A percentile compares a stretch with the other conserved stretches of the same genome.
Conservation (phyloP, 768 basidiomycete species). For the Ramaria sp. region DNA sequence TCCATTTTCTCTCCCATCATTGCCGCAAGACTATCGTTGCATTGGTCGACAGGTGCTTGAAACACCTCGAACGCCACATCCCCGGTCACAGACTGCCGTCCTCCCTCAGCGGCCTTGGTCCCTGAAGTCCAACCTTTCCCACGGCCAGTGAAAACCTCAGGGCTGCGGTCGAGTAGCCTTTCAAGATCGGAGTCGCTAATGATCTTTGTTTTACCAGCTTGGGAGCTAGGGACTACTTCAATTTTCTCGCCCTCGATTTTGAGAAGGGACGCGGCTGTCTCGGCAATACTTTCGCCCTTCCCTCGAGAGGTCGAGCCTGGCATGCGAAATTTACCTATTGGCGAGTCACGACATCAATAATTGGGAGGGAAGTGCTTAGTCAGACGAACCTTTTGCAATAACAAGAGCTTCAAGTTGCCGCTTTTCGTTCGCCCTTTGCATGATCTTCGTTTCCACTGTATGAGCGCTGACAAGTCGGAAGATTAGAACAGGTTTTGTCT, state of each 20-base stretch:
- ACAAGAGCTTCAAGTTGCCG: conserved; percentile 89
- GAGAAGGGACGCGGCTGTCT: conserved; percentile 71
- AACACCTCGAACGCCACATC: conserved; percentile 71
- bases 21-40: conserved; percentile 58
- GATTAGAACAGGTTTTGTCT: conserved; percentile 82
- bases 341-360: not conserved
- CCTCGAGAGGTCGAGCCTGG: conserved; percentile 38
- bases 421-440: conserved; percentile 80
- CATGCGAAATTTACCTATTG: conserved; percentile 73
- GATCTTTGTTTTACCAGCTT: conserved; percentile 57
- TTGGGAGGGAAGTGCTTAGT: not conserved
- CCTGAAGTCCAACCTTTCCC: conserved; percentile 64
- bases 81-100: conserved; percentile 15
- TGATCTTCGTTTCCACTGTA: conserved; percentile 87
- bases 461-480: conserved; percentile 81
- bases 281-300: conserved; percentile 59
- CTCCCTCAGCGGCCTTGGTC: conserved; percentile 14
- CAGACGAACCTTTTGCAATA: conserved; percentile 68
- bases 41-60: conserved; percentile 50
- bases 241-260: conserved; percentile 84
- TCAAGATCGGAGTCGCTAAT: conserved; percentile 77
- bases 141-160: conserved; percentile 60
- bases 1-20: conserved; percentile 42
- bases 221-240: conserved; percentile 68
- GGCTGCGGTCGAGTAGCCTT: conserved; percentile 68